Evolutionary conservation across 2,329 filamentous ascomycete genomes (phyloP), one percentile per base, ranked within the genome.

Genomic region (Colletotrichum somersetense): DNA sequence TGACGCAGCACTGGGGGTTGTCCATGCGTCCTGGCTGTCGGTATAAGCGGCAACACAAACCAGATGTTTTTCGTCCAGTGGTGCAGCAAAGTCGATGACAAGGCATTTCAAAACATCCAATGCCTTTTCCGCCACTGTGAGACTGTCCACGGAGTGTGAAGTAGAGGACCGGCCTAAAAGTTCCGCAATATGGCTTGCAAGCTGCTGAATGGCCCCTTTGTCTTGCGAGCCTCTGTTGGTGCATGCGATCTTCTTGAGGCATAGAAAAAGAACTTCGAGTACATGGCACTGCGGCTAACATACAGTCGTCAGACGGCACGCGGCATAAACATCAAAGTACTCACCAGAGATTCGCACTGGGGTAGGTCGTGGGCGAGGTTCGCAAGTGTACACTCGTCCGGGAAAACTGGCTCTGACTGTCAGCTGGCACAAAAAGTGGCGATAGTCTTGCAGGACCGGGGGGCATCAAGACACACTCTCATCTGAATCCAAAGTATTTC

Each of bases 1-100:
- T 0, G 62, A n/a, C 6, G 80, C 76, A 1, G 82, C 78, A 3
- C 75, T 62, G 1, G 68, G 20, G 1, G 81, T 83, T 5, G 82
- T 82, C 85, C 84, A 86, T n/a, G 77, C 71, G 44, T 82, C 80
- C 4, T 57, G 56, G 7, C 73, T 16, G 55, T 83, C 74, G 16
- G 79, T 80, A 61, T 80, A 78, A 3, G 81, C 77, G 20, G 79
- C 75, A 16, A 83, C 44, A 44, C 74, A 75, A 30, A 84, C 65
- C 5, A 85, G 77, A 8, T 58, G 72, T 40, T 73, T 67, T 52
- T 66, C 56, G 23, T 74, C 74, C 12, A 71, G 33, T 10, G n/a
- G 3, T 18, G 23, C 33, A 42, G 57, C 58, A 59, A 67, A 62
- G 10, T 40, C 5, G 26, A 67, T 8, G 20, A 50, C 56, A 42